These are phyloP conservation scores for Tolypocladium inflatum DNA, from an alignment of 2,329 filamentous ascomycete species.

Conservation along the genomic window DNA sequence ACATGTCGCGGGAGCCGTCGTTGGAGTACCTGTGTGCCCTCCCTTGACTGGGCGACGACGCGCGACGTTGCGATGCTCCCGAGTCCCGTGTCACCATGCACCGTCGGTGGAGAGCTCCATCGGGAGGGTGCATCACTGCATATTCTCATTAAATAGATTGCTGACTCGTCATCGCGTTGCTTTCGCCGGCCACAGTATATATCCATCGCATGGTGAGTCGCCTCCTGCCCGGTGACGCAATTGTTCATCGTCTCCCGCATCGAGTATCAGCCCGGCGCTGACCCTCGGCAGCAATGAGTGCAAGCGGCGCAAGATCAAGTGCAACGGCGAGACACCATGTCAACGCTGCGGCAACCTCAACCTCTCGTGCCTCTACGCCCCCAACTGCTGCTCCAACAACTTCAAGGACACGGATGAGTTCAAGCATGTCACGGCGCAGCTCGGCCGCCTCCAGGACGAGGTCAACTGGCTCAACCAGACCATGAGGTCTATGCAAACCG, in stretches of 20 bases:
- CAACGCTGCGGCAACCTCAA: conserved; percentile 60
- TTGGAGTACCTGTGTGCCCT: background rate
- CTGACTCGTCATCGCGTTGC: background rate
- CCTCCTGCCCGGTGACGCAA: background rate
- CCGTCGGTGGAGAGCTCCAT: background rate
- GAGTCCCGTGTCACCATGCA: background rate
- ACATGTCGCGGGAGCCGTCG: background rate
- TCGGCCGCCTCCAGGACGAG: conserved; percentile 71
- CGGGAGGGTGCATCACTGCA: background rate
- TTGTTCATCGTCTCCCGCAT: background rate
- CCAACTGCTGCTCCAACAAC: conserved; percentile 61
- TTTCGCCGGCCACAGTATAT: conserved; percentile 35
- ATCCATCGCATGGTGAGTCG: conserved; percentile 49
- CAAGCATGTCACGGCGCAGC: conserved; percentile 67
- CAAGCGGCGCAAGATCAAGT: conserved; percentile 68
- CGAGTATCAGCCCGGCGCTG: background rate
- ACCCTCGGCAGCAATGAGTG: conserved; percentile 53
- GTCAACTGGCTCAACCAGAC: conserved; percentile 68
- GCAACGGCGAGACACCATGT: conserved; percentile 61
- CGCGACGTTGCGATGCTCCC: background rate
- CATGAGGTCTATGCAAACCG: conserved; percentile 57
- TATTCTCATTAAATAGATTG: background rate
- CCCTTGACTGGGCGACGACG: background rate
- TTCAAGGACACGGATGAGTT: conserved; percentile 94
- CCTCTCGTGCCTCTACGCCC: conserved; percentile 54